These are phyloP conservation scores for Actinomucor elegans DNA, from an alignment of 371 early-diverging fungal species.

Conservation along the genomic window DNA sequence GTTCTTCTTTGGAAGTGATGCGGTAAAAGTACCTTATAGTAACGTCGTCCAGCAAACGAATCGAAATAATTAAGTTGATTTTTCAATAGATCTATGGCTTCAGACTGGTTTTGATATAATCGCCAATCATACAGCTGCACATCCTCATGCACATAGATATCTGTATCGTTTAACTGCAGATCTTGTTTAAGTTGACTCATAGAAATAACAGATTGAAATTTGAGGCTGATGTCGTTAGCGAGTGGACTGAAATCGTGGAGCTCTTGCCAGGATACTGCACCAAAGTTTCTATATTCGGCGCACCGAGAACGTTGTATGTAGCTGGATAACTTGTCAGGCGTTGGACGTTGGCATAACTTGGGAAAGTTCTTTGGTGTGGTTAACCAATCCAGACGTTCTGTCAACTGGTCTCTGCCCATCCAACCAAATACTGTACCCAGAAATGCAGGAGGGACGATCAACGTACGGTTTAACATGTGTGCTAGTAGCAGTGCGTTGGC, in stretches of 20 bases:
- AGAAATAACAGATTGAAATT: conserved; percentile 25
- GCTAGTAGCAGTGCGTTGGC: conserved; percentile 58
- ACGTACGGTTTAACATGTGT: conserved; percentile 51
- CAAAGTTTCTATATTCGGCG: conserved; percentile 30
- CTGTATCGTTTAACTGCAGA: conserved; percentile 20
- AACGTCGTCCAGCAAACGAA: conserved; percentile 36
- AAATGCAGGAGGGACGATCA: conserved; percentile 57
- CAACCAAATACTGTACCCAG: conserved; percentile 44
- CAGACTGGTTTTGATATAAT: conserved; percentile 31
- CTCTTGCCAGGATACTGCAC: conserved; percentile 34
- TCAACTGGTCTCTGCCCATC: conserved; percentile 23
- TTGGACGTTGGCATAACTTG: conserved; percentile 20
- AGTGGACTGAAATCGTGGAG: conserved; percentile 29
- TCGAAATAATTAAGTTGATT: conserved; percentile 32
- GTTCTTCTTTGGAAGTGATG: conserved; percentile 21
- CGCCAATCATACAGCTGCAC: conserved; percentile 46
- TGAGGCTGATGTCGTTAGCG: conserved; percentile 7
- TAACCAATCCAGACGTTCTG: conserved; percentile 28
- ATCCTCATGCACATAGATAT: conserved; percentile 39
- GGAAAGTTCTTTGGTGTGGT: conserved; percentile 32
- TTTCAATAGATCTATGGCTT: conserved; percentile 15
- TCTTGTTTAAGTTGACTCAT: conserved; percentile 18
- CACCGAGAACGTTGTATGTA: conserved; percentile 29
- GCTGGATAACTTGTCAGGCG: conserved; percentile 12
- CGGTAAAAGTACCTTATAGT: conserved; percentile 28